phyloP scores from a whole-genome alignment of 208 protist species.

The Tetramitus jugosus region DNA sequence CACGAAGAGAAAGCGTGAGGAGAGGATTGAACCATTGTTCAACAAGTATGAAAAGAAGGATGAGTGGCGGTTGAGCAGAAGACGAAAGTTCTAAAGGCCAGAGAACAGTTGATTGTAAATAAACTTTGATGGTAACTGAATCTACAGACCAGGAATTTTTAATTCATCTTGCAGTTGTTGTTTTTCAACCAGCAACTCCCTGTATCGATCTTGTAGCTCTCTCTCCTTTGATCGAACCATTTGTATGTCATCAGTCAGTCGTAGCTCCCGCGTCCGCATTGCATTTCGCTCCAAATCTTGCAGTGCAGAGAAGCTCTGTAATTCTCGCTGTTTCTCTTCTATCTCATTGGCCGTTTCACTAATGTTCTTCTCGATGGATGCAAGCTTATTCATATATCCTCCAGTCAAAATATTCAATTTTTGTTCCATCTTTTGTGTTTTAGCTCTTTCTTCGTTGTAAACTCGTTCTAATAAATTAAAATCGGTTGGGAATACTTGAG shows the following conservation, averaged over 20 bases:
- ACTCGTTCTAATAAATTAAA: not conserved
- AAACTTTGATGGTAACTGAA: too few relatives aligned
- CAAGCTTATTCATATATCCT: too few relatives aligned
- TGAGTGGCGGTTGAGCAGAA: not conserved
- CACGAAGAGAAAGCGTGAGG: slow-evolving; percentile 45
- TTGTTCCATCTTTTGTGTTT: too few relatives aligned
- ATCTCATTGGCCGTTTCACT: not conserved
- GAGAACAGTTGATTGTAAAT: too few relatives aligned
- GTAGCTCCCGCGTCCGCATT: not conserved
- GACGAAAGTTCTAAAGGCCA: not conserved
- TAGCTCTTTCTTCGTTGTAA: not conserved
- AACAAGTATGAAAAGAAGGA: slow-evolving; percentile 45
- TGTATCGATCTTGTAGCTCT: slow-evolving; percentile 5
- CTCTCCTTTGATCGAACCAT: not conserved
- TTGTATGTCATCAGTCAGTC: not conserved
- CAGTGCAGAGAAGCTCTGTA: not conserved
- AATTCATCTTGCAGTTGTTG: not conserved
- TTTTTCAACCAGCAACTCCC: not conserved
- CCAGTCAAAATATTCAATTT: not conserved
- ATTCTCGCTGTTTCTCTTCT: not conserved
- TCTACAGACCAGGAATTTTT: too few relatives aligned
- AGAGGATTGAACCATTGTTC: slow-evolving; percentile 55
- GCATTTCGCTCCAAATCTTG: not conserved
- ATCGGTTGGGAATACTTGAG: not conserved
- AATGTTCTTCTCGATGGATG: not conserved